Base-by-base conservation (phyloP, 2,329 filamentous ascomycete species). In the Graphium sp. region DNA sequence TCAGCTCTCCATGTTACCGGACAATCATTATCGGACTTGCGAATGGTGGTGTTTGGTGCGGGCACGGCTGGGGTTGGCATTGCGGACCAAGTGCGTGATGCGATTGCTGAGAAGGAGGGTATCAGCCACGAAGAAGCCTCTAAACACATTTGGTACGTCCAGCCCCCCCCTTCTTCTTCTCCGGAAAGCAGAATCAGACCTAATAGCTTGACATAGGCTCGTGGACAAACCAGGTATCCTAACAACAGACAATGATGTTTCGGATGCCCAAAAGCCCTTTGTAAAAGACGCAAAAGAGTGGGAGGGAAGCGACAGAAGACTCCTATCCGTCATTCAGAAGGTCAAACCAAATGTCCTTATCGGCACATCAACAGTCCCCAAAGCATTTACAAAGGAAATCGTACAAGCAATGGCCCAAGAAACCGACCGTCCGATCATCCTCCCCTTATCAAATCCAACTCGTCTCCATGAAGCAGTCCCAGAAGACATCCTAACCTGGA, bases 391-490 rank as follows among this genome's bases (percentile, higher is more conserved):
- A 0, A 58, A 84, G 39, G 66, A 80, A 3, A 55, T 83, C 17
- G 60, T 91, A 8, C 59, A 62, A 25, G 78, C 78, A 39, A 91
- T 92, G 82, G 71, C 75, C 2, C 59, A 63, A 20, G 67, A 84
- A 40, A 67, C 77, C 3, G 60, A 76, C 0, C 63, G 75, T 1
- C 83, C 83, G n/a, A 70, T 82, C 30, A 62, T 83, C 33, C 71
- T 92, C 34, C 84, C 84, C 0, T 64, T 92, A 2, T 87, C 78
- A 3, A 92, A 92, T 47, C 84, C 84, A 0, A 93, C 83, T 0
- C 61, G 69, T 2, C 65, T 92, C 0, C 82, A 91, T 45, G 84
- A 92, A 50, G 84, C 82, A 2, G 66, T 73, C 6, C 84, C 84
- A 0, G 56, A 68, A 11, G 81, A 92, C 45, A 55, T 93, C 14